A percentile compares a stretch with the other conserved stretches of the same genome.
phyloP scores from a whole-genome alignment of 2,329 filamentous ascomycete species.

The Pyrenophora teres region DNA sequence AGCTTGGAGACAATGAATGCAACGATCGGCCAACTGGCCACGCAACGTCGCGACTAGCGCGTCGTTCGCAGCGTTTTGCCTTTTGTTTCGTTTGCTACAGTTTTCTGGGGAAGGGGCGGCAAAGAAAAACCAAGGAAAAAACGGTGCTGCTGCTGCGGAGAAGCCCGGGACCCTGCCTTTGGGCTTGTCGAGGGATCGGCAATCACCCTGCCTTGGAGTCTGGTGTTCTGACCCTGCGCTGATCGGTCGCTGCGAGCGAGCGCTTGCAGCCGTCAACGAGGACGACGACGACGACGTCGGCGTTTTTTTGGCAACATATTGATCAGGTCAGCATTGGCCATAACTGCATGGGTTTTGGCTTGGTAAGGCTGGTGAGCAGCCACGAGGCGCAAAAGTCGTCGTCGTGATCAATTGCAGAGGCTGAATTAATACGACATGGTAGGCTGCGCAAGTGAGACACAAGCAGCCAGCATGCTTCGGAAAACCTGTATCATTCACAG shows the following conservation, averaged over 20 bases:
- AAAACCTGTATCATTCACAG: constrained; percentile 1
- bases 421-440: constrained; percentile 11
- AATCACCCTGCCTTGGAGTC: constrained; percentile 2
- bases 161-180: constrained; percentile 9
- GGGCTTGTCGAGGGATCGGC: not conserved
- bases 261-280: not conserved
- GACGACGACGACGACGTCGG: too few relatives aligned
- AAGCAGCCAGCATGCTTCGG: constrained; percentile 1
- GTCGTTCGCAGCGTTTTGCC: not conserved
- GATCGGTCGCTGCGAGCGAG: constrained; percentile 2
- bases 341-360: not conserved
- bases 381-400: constrained; percentile 22
- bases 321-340: not conserved
- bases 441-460: constrained; percentile 25
- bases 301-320: not conserved
- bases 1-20: too few relatives aligned
- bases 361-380: constrained; percentile 13
- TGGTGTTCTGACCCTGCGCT: constrained; percentile 10
- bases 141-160: not conserved
- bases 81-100: not conserved
- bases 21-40: too few relatives aligned
- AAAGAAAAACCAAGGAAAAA: not conserved
- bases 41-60: too few relatives aligned
- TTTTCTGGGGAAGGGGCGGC: not conserved
- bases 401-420: constrained; percentile 21